Evolutionary conservation across 2,329 filamentous ascomycete species (phyloP).

Genomic region (Curvularia eragrostidis): DNA sequence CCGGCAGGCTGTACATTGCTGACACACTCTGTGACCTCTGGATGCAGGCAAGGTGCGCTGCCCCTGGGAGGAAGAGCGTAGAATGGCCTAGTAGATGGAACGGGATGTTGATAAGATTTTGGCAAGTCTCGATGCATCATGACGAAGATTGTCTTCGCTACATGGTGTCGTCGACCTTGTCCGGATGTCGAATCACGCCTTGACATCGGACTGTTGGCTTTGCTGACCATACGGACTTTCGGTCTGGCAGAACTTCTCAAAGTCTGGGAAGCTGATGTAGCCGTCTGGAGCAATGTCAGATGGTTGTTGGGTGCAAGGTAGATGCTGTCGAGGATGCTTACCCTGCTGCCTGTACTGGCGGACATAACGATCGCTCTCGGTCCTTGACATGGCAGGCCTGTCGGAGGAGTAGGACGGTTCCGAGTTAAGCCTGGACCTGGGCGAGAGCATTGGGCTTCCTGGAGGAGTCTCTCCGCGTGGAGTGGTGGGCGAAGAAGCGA

Average conservation of each 20-base stretch:
- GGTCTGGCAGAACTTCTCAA: constrained; percentile 67
- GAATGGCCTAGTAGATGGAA: constrained; percentile 15
- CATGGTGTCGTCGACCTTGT: constrained; percentile 5
- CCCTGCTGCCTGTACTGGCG: constrained; percentile 47
- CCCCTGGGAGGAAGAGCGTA: constrained; percentile 5
- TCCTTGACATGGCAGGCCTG: constrained; percentile 45
- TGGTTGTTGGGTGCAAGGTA: not conserved
- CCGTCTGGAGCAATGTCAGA: constrained; percentile 51
- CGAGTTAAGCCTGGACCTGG: constrained; percentile 37
- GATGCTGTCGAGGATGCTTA: constrained; percentile 29
- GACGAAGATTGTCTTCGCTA: constrained; percentile 12
- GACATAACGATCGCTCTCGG: constrained; percentile 49
- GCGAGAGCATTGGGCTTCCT: constrained; percentile 40
- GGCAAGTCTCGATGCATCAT: constrained; percentile 10
- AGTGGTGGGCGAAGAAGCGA: constrained; percentile 52
- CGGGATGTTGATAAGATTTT: constrained; percentile 15
- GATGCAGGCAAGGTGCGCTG: constrained; percentile 2
- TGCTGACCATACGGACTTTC: constrained; percentile 42
- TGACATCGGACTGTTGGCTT: constrained; percentile 39
- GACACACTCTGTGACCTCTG: not conserved
- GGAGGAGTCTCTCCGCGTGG: constrained; percentile 47
- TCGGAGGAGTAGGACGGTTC: constrained; percentile 37
- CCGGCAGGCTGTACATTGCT: constrained; percentile 2
- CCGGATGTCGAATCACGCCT: constrained; percentile 37
- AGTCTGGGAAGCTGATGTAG: constrained; percentile 77